Evolutionary conservation across 2,329 filamentous ascomycete species (phyloP).

Genomic region (Fusarium kyushuense): DNA sequence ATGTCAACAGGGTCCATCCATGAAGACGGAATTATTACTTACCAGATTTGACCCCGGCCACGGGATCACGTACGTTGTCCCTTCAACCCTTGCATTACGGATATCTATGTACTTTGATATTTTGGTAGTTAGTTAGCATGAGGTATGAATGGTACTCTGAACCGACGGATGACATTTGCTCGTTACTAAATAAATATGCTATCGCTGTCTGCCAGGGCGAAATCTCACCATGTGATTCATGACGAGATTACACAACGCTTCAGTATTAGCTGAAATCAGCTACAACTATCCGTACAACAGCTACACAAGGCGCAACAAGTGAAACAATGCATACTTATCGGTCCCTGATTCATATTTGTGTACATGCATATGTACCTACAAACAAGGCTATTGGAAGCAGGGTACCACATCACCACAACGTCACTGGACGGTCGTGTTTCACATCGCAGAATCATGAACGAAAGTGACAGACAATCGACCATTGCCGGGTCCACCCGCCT

Average conservation of each 20-base stretch:
- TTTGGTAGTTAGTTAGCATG: not conserved
- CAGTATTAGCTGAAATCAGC: conserved; percentile 4
- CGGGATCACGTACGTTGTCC: conserved; percentile 36
- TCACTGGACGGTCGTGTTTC: conserved; percentile 37
- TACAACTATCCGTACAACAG: conserved; percentile 2
- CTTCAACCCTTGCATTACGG: conserved; percentile 20
- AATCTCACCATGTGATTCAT: conserved; percentile 31
- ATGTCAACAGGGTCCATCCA: conserved; percentile 28
- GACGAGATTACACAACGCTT: conserved; percentile 25
- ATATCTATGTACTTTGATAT: not conserved
- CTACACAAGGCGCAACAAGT: conserved; percentile 32
- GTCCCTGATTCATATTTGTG: conserved; percentile 12
- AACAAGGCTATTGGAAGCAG: conserved; percentile 28
- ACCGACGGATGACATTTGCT: conserved; percentile 2
- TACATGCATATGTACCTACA: not conserved
- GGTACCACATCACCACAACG: conserved; percentile 29
- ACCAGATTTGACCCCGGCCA: conserved; percentile 19
- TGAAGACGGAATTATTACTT: conserved; percentile 14
- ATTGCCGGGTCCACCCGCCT: conserved; percentile 32
- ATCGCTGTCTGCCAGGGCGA: conserved; percentile 29
- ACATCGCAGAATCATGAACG: conserved; percentile 11
- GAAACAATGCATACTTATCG: conserved; percentile 25
- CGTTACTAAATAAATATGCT: conserved; percentile 8
- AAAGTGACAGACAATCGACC: conserved; percentile 15
- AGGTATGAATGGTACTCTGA: not conserved